Evolutionary conservation across 176 grass and related monocot genomes (phyloP).

Genomic region (Bromus sterilis): DNA sequence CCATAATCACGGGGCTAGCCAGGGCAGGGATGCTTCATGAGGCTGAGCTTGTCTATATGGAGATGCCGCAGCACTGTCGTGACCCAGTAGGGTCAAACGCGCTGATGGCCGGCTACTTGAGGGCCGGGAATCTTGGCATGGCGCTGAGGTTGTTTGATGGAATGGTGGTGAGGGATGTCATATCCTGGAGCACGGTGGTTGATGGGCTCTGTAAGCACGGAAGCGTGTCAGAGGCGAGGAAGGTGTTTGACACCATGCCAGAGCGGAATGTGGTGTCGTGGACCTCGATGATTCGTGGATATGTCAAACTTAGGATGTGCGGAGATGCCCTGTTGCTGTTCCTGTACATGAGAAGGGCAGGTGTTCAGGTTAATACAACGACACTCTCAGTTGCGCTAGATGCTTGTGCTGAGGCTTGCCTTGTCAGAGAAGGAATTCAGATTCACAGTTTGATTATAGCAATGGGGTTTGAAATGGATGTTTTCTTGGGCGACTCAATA

Average conservation of each 20-base stretch:
- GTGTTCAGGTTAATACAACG: conserved; percentile 33
- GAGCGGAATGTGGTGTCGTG: conserved; percentile 71
- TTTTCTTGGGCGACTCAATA: conserved; percentile 47
- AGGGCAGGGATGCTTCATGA: conserved; percentile 51
- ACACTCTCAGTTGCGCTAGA: conserved; percentile 51
- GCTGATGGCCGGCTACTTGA: conserved; percentile 43
- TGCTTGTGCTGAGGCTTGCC: conserved; percentile 39
- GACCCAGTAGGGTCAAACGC: conserved; percentile 52
- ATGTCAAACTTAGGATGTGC: conserved; percentile 30
- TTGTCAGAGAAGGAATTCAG: conserved; percentile 52
- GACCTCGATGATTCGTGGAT: conserved; percentile 67
- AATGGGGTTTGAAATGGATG: conserved; percentile 34
- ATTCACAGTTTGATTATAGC: conserved; percentile 47
- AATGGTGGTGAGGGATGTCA: conserved; percentile 46
- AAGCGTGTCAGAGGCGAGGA: conserved; percentile 33
- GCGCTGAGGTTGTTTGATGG: conserved; percentile 37
- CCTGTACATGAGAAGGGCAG: conserved; percentile 46
- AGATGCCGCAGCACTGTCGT: conserved; percentile 34
- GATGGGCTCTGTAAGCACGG: conserved; percentile 60
- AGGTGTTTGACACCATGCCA: conserved; percentile 51
- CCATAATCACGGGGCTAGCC: conserved; percentile 45
- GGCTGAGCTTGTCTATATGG: conserved; percentile 33
- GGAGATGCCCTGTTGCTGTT: conserved; percentile 56
- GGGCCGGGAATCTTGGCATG: conserved; percentile 38
- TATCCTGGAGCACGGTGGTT: conserved; percentile 55